phyloP scores from a whole-genome alignment of 768 basidiomycete species.

The Wakefieldia striispora region DNA sequence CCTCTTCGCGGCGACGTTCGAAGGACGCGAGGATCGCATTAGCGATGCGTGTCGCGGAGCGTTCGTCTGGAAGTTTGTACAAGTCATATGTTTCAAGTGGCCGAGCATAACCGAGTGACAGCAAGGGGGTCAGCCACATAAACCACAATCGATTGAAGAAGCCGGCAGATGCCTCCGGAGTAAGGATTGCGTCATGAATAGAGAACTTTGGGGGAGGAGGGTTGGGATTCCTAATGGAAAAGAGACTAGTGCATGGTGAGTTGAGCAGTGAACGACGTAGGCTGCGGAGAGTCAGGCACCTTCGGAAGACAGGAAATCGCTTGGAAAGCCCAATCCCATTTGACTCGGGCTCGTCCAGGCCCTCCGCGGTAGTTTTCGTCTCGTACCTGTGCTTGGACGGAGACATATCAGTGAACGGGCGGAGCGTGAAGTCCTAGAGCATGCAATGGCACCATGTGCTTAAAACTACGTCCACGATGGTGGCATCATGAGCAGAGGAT shows the following conservation, averaged over 20 bases:
- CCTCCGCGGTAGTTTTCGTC: background rate
- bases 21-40: conserved; percentile 64
- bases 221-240: conserved; percentile 14
- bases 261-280: background rate
- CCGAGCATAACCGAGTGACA: conserved; percentile 73
- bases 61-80: conserved; percentile 69
- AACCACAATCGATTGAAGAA: conserved; percentile 64
- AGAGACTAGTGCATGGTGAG: conserved; percentile 5
- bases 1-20: conserved; percentile 51
- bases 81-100: conserved; percentile 80
- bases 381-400: background rate
- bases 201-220: conserved; percentile 47
- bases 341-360: background rate
- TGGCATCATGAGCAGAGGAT: no score
- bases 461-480: background rate
- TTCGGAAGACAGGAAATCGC: background rate
- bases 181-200: conserved; percentile 56
- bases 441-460: background rate
- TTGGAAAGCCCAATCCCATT: background rate
- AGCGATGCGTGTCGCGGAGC: conserved; percentile 59
- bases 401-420: conserved; percentile 4
- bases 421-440: no score
- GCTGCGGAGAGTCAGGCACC: background rate
- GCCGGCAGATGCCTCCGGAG: conserved; percentile 66
- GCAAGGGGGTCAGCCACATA: conserved; percentile 70